These are phyloP conservation scores for Fragosphaeria purpurea DNA, from an alignment of 2,329 filamentous ascomycete species.

Conservation along the genomic window DNA sequence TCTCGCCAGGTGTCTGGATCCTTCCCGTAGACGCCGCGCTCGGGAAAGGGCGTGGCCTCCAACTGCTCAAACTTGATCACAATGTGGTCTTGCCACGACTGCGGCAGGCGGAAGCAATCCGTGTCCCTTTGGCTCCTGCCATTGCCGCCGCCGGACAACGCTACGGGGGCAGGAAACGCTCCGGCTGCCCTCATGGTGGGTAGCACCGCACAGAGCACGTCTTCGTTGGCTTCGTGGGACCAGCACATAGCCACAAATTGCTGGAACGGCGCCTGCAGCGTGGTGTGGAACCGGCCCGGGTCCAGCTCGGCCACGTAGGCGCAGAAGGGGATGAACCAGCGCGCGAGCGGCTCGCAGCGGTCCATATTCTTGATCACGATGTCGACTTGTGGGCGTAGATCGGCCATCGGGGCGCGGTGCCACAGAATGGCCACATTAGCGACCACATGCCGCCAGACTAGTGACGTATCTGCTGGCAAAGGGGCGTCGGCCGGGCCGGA, in stretches of 20 bases:
- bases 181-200: slow-evolving; percentile 51
- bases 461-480: slow-evolving; percentile 4
- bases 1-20: slow-evolving; percentile 53
- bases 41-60: slow-evolving; percentile 54
- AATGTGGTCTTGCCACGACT: slow-evolving; percentile 65
- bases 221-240: slow-evolving; percentile 55
- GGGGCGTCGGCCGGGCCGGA: neutral
- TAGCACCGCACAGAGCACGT: slow-evolving; percentile 58
- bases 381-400: slow-evolving; percentile 60
- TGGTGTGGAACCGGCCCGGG: slow-evolving; percentile 60
- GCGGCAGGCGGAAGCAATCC: slow-evolving; percentile 47
- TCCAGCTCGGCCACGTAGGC: slow-evolving; percentile 69
- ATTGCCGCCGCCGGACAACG: neutral
- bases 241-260: slow-evolving; percentile 71
- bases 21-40: slow-evolving; percentile 51
- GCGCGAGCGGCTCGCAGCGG: slow-evolving; percentile 49
- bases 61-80: slow-evolving; percentile 57
- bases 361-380: slow-evolving; percentile 56
- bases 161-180: slow-evolving; percentile 35
- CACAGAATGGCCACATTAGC: slow-evolving; percentile 56
- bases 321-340: slow-evolving; percentile 77
- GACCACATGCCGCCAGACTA: slow-evolving; percentile 50
- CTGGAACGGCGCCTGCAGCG: slow-evolving; percentile 75
- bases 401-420: slow-evolving; percentile 68
- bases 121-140: neutral